These are phyloP conservation scores for Tricholoma matsutake DNA, from an alignment of 768 basidiomycete genomes.

Conservation along the genomic window DNA sequence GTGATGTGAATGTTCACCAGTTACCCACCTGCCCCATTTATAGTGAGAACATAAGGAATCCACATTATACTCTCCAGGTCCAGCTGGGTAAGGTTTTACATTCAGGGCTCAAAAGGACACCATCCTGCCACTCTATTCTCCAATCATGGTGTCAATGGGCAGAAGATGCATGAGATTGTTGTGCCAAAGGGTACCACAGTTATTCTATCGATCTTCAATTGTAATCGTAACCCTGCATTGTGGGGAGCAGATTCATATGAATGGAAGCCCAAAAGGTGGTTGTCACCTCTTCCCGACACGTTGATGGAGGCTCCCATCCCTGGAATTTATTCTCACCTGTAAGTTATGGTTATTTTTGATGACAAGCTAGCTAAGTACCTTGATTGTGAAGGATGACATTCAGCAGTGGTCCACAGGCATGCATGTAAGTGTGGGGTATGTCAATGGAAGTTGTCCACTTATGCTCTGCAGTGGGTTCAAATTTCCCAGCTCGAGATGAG, in stretches of 20 bases:
- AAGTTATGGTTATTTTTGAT: not conserved
- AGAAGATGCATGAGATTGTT: conserved; percentile 31
- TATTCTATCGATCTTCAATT: conserved; percentile 33
- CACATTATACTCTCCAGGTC: not conserved
- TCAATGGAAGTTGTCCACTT: not conserved
- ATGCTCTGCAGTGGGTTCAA: conserved; percentile 43
- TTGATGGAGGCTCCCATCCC: conserved; percentile 37
- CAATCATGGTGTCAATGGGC: conserved; percentile 36
- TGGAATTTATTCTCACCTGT: conserved; percentile 44
- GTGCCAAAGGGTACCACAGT: conserved; percentile 39
- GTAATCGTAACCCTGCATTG: conserved; percentile 40
- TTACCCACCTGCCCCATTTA: conserved; percentile 12
- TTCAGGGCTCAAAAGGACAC: conserved; percentile 33
- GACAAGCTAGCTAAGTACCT: not conserved
- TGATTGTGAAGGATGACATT: conserved; percentile 37
- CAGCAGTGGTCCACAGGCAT: conserved; percentile 39
- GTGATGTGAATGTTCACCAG: not conserved
- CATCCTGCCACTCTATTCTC: conserved; percentile 39
- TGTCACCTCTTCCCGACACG: conserved; percentile 34
- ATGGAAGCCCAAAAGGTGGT: conserved; percentile 53
- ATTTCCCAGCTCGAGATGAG: conserved; percentile 55
- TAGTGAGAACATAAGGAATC: conserved; percentile 11
- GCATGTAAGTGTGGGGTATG: conserved; percentile 34
- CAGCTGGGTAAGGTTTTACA: not conserved
- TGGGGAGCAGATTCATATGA: conserved; percentile 47